Base-by-base conservation (phyloP, 2,329 filamentous ascomycete genomes). In the Zymoseptoria pseudotritici region DNA sequence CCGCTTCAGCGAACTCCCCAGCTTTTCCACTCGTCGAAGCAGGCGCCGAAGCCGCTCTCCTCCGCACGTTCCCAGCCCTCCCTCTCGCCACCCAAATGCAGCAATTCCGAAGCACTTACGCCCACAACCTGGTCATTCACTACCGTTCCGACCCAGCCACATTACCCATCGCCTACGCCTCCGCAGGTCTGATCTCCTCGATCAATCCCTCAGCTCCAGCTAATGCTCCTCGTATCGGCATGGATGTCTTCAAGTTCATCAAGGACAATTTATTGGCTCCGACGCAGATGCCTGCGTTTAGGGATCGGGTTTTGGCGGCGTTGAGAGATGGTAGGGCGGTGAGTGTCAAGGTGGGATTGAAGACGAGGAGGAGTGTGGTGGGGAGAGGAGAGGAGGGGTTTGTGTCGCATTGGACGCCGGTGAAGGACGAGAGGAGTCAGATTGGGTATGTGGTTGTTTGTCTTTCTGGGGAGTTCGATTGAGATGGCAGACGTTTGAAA, bases 181-280 rank as follows among this genome's bases (percentile, higher is more conserved):
- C 52, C 52, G 29, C n/a, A 11, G 75, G 77, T 10, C 76, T 81
- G 54, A 72, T 80, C 0, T 77, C 80, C 10, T 71, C 81, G 10
- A 74, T 85, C 1, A 77, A 78, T 11, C 72, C 81, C 9, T 24
- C 52, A 2, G 71, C 71, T 17, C 67, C 73, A 36, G 69, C 72
- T 11, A 69, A 70, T 2, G 65, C 69, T 2, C 71, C 74, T 1
- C 70, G 73, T 17, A 68, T 76, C 54, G 76, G 79, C 53, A 77
- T 75, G 62, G 82, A 85, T 61, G 75, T 84, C 11, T 85, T 85
- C 67, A 75, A 78, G 50, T 77, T 84, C n/a, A 75, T 86, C 4
- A 71, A 75, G 4, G 76, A 80, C n/a, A 75, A 79, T 52, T 74
- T 77, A 1, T 72, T 73, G 19, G 56, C 56, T 22, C 58, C 56